These are phyloP conservation scores for Stephania cephalantha DNA, from an alignment of 164 flowering plant species.

Conservation along the genomic window DNA sequence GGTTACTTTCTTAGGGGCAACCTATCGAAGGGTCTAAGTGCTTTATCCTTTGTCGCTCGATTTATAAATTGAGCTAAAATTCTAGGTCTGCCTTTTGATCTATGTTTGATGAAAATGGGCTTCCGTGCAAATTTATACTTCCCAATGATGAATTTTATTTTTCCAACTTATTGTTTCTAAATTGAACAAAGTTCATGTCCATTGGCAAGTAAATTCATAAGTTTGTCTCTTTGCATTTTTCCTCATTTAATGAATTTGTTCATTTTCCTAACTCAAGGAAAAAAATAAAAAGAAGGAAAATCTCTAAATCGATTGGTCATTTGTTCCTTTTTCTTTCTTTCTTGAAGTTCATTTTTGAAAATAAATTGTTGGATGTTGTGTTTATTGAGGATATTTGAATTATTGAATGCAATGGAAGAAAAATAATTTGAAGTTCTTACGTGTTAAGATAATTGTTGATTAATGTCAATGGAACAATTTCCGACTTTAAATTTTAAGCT, in stretches of 20 bases:
- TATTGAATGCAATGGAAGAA: not conserved
- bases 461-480: not conserved
- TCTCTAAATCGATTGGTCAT: not conserved
- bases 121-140: too few relatives aligned
- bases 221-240: too few relatives aligned
- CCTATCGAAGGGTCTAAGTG: too few relatives aligned
- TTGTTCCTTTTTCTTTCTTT: too few relatives aligned
- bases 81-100: not conserved
- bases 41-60: too few relatives aligned
- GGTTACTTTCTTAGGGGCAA: too few relatives aligned
- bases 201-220: not conserved
- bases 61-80: not conserved
- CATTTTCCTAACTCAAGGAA: too few relatives aligned
- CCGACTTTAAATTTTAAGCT: not conserved
- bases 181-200: not conserved
- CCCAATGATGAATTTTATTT: not conserved
- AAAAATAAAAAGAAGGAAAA: too few relatives aligned
- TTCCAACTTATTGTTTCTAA: not conserved
- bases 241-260: too few relatives aligned
- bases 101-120: not conserved
- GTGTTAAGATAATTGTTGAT: not conserved
- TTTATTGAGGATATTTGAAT: not conserved
- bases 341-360: not conserved
- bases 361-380: not conserved
- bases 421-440: not conserved